Evolutionary conservation across 2,329 filamentous ascomycete genomes (phyloP), one percentile per base, ranked within the genome.

Genomic region (Curvularia eragrostidis): DNA sequence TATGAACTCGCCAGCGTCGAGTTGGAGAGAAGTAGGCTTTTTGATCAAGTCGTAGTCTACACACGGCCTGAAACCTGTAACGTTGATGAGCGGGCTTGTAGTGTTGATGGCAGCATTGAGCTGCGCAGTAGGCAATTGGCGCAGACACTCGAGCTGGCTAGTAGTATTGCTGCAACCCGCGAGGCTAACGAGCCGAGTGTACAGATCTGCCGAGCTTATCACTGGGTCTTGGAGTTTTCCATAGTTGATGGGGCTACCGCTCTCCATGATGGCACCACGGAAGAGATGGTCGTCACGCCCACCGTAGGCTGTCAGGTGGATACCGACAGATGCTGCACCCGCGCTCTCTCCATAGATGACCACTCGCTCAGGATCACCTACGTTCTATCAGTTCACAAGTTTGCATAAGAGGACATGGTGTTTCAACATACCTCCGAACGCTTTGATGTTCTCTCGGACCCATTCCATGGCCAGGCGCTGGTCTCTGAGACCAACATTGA

Each of bases 1-100:
- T 54, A 89, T 83, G 62, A 90, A 89, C 18, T 82, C 81, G 46
- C 87, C 87, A 5, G 80, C 71, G 1, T 77, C 75, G 5, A 91
- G 76, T 63, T 88, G 84, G 7, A 81, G 71, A 9, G 83, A 84
- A 1, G 81, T 82, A 60, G 80, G 83, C 7, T 81, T 79, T 9
- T 77, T 75, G 18, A 89, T 77, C 50, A 88, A 81, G 64, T 87
- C 84, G 0, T 83, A 82, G 62, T 89, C 87, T 30, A 86, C 68
- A 9, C 80, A 73, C 1, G 81, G 80, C 49, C 73, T 77, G 71
- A 74, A 80, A 19, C 28, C 30, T n/a, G 61, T 70, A 4, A 74
- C 65, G 10, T 63, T 66, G 28, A 68, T 32, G 24, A 65, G 73
- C 39, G 48, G 32, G 26, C 59, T 65, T 1, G 75, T 77, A 15